These are phyloP conservation scores for Casuarina cunninghamiana DNA, from an alignment of 306 rosid species.

Conservation along the genomic window DNA sequence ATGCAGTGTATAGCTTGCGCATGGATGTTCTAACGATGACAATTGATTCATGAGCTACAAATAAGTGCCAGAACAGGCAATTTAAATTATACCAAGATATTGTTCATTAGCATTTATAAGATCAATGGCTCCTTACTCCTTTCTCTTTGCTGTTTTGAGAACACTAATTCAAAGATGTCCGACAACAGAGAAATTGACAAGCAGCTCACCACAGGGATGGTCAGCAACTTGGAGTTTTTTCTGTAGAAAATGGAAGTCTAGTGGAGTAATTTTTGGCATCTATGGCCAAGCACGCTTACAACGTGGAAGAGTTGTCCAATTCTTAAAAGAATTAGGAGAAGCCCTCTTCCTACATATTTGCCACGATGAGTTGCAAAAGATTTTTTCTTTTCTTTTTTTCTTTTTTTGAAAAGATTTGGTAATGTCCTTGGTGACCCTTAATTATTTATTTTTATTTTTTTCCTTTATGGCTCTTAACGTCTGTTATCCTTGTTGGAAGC, in stretches of 20 bases:
- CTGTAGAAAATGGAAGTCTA: constrained; percentile 63
- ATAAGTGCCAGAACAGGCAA: background rate
- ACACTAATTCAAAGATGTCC: background rate
- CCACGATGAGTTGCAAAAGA: background rate
- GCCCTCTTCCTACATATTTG: too few relatives aligned
- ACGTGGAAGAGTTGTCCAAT: constrained; percentile 64
- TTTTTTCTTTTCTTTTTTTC: background rate
- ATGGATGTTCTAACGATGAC: background rate
- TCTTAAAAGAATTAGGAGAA: constrained; percentile 52
- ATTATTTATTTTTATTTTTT: too few relatives aligned
- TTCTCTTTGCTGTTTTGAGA: background rate
- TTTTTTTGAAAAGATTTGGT: too few relatives aligned
- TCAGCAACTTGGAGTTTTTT: constrained; percentile 35
- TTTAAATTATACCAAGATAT: background rate
- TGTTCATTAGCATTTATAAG: background rate
- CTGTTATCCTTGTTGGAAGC: too few relatives aligned
- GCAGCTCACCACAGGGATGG: constrained; percentile 56
- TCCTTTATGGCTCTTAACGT: too few relatives aligned
- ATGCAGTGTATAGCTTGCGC: background rate
- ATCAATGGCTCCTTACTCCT: background rate
- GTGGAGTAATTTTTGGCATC: constrained; percentile 72
- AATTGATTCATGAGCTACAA: background rate
- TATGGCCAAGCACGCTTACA: constrained; percentile 53
- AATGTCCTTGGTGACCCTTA: too few relatives aligned
- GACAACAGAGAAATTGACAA: constrained; percentile 64